Base-by-base conservation (phyloP, 73 alveolate genomes). In the Symbiodinium natans region DNA sequence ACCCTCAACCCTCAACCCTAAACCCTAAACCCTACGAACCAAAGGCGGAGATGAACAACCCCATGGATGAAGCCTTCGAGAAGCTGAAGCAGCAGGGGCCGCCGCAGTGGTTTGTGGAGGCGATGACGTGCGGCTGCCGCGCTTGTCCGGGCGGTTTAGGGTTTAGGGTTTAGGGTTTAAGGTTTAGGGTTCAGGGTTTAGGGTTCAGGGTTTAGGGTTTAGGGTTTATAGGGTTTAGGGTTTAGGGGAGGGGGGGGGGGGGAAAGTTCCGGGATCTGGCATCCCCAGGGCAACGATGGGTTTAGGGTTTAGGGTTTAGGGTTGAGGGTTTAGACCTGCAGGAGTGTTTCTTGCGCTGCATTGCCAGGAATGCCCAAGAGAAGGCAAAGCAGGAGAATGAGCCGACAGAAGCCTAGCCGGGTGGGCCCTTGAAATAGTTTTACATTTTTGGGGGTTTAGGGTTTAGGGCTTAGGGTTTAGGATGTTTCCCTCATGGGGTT, bases 61-160 rank as follows among this genome's bases (percentile, higher is more conserved):
- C 97, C 25, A 90, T 90, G 97, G 97, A 90, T 31, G 97, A 90
- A 41, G 88, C 88, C 52, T 90, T 90, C 46, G 88, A 73, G 27
- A 90, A 90, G 84, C 97, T 90, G 82, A 90, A 90, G 88, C 75
- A 90, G 77, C 87, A 73, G 48, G 97, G 97, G 29, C 97, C 97
- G 38, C 97, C 97, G 17, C 82, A 68, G 19, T 90, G 97, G 97
- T 90, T 90, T 31, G 97, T 90, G 48, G 97, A 90, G 29, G 97
- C 97, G 42, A 90, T 90, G 97, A 90, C 97, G 97, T 33, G 27
- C 10, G 6, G 39, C 85, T 7, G 63, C 59, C 56, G 11, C 41
- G 87, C 29, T 39, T 80, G 40, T 13, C 23, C 2, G 23, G 29
- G 27, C 43, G 42, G 42, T 29, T 73, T 73, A 31, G 84, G 84